Evolutionary conservation across 495 filamentous ascomycete species (phyloP).

Genomic region (Daldinia caldariorum): DNA sequence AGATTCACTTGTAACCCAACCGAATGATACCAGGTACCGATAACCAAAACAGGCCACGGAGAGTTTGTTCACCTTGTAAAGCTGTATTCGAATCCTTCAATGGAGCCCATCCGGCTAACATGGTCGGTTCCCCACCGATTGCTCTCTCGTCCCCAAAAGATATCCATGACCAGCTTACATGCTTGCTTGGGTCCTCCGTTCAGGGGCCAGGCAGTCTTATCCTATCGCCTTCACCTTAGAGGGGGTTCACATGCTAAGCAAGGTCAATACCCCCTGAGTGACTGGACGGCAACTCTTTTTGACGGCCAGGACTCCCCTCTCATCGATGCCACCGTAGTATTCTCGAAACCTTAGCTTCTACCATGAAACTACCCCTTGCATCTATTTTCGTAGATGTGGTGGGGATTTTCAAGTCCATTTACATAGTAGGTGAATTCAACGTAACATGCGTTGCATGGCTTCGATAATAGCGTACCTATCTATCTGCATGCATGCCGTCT

Average conservation of each 20-base stretch:
- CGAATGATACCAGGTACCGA: background rate
- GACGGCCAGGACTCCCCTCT: conserved; percentile 7
- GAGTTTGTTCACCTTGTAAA: conserved; percentile 27
- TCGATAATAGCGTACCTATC: conserved; percentile 5
- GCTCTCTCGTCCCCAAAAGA: background rate
- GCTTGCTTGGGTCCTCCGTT: conserved; percentile 26
- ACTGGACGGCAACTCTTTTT: conserved; percentile 1
- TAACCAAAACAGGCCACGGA: conserved; percentile 10
- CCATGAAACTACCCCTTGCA: conserved; percentile 34
- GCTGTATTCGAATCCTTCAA: conserved; percentile 26
- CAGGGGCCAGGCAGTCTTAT: conserved; percentile 34
- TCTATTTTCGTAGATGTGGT: conserved; percentile 27
- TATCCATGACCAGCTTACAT: conserved; percentile 11
- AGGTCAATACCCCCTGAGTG: conserved; percentile 16
- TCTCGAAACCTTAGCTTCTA: conserved; percentile 14
- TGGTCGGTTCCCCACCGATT: conserved; percentile 41
- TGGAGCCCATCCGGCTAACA: conserved; percentile 34
- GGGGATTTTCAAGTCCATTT: conserved; percentile 29
- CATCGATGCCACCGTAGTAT: conserved; percentile 31
- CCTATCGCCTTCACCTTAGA: conserved; percentile 37
- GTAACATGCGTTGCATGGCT: conserved; percentile 33
- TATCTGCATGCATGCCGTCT: background rate
- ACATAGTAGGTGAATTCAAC: conserved; percentile 37
- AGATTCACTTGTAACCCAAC: conserved; percentile 4
- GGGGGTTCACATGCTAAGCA: conserved; percentile 37